Conservation (phyloP, 169 alveolate genomes). For the Theileria sp. region DNA sequence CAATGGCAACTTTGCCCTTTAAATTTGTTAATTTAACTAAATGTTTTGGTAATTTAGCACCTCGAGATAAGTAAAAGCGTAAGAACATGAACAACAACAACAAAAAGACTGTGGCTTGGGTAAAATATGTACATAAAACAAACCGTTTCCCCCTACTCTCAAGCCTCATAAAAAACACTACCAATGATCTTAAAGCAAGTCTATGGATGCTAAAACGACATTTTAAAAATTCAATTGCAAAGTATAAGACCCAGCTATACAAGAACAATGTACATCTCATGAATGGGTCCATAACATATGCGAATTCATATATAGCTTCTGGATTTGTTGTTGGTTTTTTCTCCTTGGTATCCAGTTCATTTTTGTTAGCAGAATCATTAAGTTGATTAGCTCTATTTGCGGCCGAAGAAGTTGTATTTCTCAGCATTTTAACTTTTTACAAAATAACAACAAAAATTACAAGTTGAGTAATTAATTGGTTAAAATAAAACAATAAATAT, state of each 20-base stretch:
- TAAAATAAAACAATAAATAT: too few relatives aligned
- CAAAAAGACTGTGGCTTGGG: conserved; percentile 9
- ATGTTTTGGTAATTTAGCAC: background rate
- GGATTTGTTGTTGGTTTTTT: background rate
- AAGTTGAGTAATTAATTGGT: background rate
- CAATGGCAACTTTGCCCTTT: conserved; percentile 23
- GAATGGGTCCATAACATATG: conserved; percentile 32
- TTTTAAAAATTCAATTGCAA: background rate
- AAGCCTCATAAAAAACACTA: background rate
- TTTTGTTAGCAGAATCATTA: background rate
- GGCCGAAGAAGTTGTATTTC: background rate
- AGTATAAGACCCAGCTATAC: conserved; percentile 3
- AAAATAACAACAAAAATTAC: background rate
- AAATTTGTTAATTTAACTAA: background rate
- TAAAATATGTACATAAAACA: background rate
- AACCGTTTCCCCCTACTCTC: background rate
- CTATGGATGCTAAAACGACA: conserved; percentile 11
- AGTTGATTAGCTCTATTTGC: background rate
- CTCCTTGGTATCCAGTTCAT: background rate
- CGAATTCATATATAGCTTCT: conserved; percentile 11
- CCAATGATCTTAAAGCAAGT: conserved; percentile 10
- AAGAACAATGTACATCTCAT: conserved; percentile 18
- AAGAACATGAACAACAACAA: conserved; percentile 16
- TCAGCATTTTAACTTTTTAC: background rate
- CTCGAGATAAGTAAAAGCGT: conserved; percentile 1